Base-by-base conservation (phyloP, 139 green algal genomes). In the Ostreobium quekettii region DNA sequence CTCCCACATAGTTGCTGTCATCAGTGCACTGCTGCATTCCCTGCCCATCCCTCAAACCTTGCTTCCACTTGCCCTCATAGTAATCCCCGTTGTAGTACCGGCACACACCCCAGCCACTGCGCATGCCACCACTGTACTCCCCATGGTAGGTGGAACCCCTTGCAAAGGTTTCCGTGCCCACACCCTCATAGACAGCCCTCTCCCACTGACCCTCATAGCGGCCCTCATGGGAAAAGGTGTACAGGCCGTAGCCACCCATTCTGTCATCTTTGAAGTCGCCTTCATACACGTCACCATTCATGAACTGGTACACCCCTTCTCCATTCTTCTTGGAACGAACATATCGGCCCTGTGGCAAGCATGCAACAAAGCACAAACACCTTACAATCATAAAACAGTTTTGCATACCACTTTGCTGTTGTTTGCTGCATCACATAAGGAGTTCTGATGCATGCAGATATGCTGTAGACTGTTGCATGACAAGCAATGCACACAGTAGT, bases 11-110 rank as follows among this genome's bases (percentile, higher is more conserved):
- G 73, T 87, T 90, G 66, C 60, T 78, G 58, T 86, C 81, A 48
- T 90, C 83, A 2, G 77, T 87, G 63, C 83, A 90, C 78, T 88
- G 83, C 76, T 89, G 83, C 83, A 89, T 86, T 46, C 83, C 83
- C 30, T 35, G 33, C 3, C 83, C 83, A 28, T 89, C 70, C 1
- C 83, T 47, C 48, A 86, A 71, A 1, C 83, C 83, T 36, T 81
- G 72, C 29, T 38, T 38, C 83, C 83, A 89, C 35, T 77, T 49
- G 35, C 83, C 83, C 74, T 85, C 83, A 46, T 90, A 90, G 57
- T 83, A 90, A 66, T 87, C 83, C 0, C 83, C 83, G 56, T 86
- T 86, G 75, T 81, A 87, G 73, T 86, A 90, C 39, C 66, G 67
- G 71, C 83, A 87, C 36, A 76, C 73, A 42, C 83, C 83, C 72